Evolutionary conservation across 345 rosid species (phyloP), one percentile per base, ranked within the genome.

Genomic region (Streptanthus diversifolius): DNA sequence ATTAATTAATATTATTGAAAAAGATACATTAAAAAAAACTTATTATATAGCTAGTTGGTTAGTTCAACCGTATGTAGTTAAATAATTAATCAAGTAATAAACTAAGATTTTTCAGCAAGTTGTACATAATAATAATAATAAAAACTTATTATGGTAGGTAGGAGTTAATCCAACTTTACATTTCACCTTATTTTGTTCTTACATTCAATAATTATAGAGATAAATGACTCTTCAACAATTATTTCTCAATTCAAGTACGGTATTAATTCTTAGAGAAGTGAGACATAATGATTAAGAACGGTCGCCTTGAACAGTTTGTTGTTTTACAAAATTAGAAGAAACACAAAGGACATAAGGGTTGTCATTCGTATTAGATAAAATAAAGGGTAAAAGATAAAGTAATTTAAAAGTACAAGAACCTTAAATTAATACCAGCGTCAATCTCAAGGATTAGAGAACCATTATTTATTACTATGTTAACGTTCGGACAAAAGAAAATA

Each of bases 361-460:
- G 14, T 66, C 19, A 19, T 66, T 37, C 18, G 8, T 24, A 15
- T 39, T 56, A 25, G 4, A 55, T 44, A 44, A 70, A 33, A 11
- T 13, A 52, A 52, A 13, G 57, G 54, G 43, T 59, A 59, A 49
- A 53, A 40, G 9, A 56, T 59, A 39, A 37, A 74, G 25, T 49
- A 30, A 49, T 15, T 49, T 24, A 12, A 68, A 49, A 69, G n/a
- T 14, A 59, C 52, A 69, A 13, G 58, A 52, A 32, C 43, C 61
- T 60, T 62, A 43, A 60, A 39, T n/a, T 52, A 68, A 75, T 59
- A 68, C 48, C 18, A 68, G 64, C 74, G 74, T 53, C 51, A 62
- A 75, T 62, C 75, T 69, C 75, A 62, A 76, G 74, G 70, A 47
- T 75, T 30, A 0, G 52, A 74, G 0, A 73, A 64, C 66, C 54